Percentiles rank a stretch among this genome's conserved stretches.
phyloP scores from a whole-genome alignment of 2,329 filamentous ascomycete species.

The Alternaria conjuncta region DNA sequence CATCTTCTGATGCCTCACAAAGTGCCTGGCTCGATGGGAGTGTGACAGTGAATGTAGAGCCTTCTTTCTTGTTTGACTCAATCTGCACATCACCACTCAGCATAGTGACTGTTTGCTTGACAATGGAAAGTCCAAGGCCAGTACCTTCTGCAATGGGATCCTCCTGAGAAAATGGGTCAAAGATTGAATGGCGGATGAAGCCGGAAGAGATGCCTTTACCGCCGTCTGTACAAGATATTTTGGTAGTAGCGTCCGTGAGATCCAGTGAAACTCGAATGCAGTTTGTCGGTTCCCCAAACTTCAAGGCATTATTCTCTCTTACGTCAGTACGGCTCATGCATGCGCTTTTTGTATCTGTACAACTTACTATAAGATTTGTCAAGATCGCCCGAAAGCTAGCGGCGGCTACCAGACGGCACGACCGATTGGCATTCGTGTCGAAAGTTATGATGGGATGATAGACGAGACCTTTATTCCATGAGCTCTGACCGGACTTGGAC shows the following conservation, averaged over 20 bases:
- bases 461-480: background rate
- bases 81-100: background rate
- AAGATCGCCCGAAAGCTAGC: constrained; percentile 9
- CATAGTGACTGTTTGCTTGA: constrained; percentile 8
- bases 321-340: background rate
- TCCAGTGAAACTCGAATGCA: constrained; percentile 10
- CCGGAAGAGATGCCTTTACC: constrained; percentile 4
- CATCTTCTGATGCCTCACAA: background rate
- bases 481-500: background rate
- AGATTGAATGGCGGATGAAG: constrained; percentile 8
- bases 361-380: constrained; percentile 7
- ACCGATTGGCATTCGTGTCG: constrained; percentile 3
- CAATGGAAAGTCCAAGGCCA: constrained; percentile 11
- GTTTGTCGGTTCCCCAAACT: background rate
- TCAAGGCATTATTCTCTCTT: constrained; percentile 5
- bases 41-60: constrained; percentile 4
- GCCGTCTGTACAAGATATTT: background rate
- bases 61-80: constrained; percentile 3
- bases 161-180: constrained; percentile 11
- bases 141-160: constrained; percentile 6
- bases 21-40: constrained; percentile 1
- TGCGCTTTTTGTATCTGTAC: background rate
- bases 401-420: constrained; percentile 2
- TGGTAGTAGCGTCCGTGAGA: background rate
- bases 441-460: constrained; percentile 3